Conservation (phyloP, 192 early-diverging fungal genomes). For the Funneliformis geosporum region DNA sequence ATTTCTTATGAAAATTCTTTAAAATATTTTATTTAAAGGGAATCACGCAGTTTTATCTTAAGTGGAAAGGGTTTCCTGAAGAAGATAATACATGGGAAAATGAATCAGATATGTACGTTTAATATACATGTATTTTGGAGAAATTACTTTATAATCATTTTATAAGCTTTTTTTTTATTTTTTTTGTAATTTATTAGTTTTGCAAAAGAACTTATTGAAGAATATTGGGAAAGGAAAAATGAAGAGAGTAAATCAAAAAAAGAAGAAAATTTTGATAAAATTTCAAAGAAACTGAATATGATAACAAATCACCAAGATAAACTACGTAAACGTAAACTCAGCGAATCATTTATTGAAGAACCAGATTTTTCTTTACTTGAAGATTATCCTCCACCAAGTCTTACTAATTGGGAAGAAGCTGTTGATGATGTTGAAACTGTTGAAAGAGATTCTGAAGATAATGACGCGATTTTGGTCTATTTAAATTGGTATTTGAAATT, state of each 20-base stretch:
- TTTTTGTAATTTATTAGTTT: not conserved
- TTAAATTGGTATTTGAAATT: slow-evolving; percentile 7
- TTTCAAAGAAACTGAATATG: not conserved
- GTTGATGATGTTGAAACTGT: slow-evolving; percentile 24
- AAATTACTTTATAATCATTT: not conserved
- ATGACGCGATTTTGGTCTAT: not conserved
- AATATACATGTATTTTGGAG: not conserved
- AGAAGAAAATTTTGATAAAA: not conserved
- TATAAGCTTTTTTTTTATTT: not conserved
- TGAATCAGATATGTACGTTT: slow-evolving; percentile 49
- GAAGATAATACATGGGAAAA: slow-evolving; percentile 60
- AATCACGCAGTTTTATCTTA: slow-evolving; percentile 43
- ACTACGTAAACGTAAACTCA: not conserved
- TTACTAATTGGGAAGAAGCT: slow-evolving; percentile 21
- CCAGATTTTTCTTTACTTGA: not conserved
- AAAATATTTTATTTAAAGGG: not conserved
- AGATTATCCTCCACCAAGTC: not conserved
- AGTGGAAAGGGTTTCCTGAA: slow-evolving; percentile 55
- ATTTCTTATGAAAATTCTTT: not conserved
- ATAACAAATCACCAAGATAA: not conserved
- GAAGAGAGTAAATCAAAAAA: not conserved
- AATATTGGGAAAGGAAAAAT: not conserved
- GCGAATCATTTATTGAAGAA: not conserved
- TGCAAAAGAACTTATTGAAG: slow-evolving; percentile 14
- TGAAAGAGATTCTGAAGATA: not conserved